These are phyloP conservation scores for Auriscalpium microsporum DNA, from an alignment of 768 basidiomycete genomes.

Conservation along the genomic window DNA sequence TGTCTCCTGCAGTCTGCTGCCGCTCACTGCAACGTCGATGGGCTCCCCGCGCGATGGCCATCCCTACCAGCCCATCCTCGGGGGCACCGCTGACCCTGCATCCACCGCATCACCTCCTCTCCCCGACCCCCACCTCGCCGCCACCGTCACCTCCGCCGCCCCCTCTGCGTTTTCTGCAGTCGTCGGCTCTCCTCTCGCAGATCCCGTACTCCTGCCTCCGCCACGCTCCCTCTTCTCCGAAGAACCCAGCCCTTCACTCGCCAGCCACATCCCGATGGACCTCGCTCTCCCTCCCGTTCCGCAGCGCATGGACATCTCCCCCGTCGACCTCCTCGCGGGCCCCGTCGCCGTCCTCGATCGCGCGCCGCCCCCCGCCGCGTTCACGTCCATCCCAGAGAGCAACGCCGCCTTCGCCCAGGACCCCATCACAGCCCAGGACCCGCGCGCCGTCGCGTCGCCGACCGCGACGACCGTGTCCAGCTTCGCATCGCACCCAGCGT, in stretches of 20 bases:
- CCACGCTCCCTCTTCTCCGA: constrained; percentile 17
- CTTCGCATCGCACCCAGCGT: constrained; percentile 25
- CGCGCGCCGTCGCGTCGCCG: constrained; percentile 22
- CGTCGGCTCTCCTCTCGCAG: constrained; percentile 13
- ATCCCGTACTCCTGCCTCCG: constrained; percentile 16
- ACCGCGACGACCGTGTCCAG: constrained; percentile 25
- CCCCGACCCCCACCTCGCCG: background rate
- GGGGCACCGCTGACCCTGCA: background rate
- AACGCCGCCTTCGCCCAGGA: constrained; percentile 7
- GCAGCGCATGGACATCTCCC: constrained; percentile 21
- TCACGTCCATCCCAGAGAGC: constrained; percentile 8
- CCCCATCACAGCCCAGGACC: constrained; percentile 15
- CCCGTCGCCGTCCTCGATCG: constrained; percentile 4
- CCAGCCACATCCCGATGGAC: constrained; percentile 16
- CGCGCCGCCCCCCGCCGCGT: constrained; percentile 1
- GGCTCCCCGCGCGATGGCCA: constrained; percentile 9
- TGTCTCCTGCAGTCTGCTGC: background rate
- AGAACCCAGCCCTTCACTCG: constrained; percentile 15
- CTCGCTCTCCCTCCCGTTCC: constrained; percentile 10
- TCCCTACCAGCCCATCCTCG: constrained; percentile 3
- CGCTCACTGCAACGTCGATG: constrained; percentile 1
- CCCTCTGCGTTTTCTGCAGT: constrained; percentile 10
- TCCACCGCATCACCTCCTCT: background rate
- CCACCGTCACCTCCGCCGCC: constrained; percentile 3
- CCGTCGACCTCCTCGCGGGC: constrained; percentile 5